Conservation (phyloP, 768 basidiomycete species). For the Kwoniella sp. region DNA sequence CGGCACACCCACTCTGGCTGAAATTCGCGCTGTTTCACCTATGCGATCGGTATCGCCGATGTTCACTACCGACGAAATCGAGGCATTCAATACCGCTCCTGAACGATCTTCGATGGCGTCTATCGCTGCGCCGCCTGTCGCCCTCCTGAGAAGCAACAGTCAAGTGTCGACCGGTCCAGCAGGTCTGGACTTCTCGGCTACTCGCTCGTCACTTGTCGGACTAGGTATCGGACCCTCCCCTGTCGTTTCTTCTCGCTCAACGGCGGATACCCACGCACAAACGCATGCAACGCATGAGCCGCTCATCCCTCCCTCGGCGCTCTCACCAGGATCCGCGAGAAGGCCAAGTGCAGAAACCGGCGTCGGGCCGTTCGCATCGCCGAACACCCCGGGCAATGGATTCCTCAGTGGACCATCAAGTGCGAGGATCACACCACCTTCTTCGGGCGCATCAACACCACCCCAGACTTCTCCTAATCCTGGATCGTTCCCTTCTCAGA, state of each 20-base stretch:
- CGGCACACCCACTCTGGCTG: slow-evolving; percentile 12
- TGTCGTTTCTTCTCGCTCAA: background rate
- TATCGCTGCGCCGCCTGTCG: background rate
- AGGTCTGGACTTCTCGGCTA: slow-evolving; percentile 1
- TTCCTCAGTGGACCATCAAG: background rate
- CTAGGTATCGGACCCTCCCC: background rate
- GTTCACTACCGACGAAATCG: slow-evolving; percentile 8
- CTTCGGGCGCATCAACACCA: slow-evolving; percentile 2
- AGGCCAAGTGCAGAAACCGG: slow-evolving; percentile 11
- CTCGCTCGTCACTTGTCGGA: background rate
- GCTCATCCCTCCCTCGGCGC: background rate
- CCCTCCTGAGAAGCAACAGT: background rate
- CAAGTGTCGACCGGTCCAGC: background rate
- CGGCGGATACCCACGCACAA: background rate
- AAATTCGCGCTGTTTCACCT: background rate
- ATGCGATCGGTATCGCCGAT: slow-evolving; percentile 12
- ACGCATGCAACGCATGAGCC: background rate
- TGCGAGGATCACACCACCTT: background rate
- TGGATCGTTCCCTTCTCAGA: background rate
- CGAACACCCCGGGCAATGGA: background rate
- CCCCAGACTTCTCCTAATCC: slow-evolving; percentile 9
- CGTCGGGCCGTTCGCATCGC: background rate
- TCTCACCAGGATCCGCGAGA: background rate
- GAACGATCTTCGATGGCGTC: background rate
- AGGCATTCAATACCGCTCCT: background rate